Percentiles rank a stretch among this genome's conserved stretches.
Evolutionary conservation across 768 basidiomycete species (phyloP).

Genomic region (Trametes coccinea): DNA sequence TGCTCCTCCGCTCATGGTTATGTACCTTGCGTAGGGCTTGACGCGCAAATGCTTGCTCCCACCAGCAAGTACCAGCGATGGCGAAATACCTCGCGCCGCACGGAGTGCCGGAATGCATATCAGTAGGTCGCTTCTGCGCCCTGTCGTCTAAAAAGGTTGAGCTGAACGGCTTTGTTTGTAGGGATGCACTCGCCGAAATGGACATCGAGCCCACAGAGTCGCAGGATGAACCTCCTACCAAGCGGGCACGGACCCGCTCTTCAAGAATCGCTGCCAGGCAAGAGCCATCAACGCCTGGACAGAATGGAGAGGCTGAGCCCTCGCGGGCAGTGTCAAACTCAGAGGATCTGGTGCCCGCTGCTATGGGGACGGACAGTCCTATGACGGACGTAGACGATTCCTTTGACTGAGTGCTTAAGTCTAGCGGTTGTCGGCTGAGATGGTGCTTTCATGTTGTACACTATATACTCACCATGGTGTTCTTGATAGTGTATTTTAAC

Average conservation of each 20-base stretch:
- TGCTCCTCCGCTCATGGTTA: neutral
- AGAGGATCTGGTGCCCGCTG: neutral
- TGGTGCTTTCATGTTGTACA: no score
- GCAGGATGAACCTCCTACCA: neutral
- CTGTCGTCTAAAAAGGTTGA: neutral
- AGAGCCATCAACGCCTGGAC: neutral
- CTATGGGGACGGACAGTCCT: constrained; percentile 18
- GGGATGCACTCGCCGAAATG: constrained; percentile 20
- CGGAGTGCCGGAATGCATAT: constrained; percentile 63
- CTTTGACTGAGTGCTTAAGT: neutral
- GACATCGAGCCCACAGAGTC: neutral
- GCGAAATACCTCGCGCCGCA: constrained; percentile 51
- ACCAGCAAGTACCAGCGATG: constrained; percentile 58
- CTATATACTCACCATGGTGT: no score
- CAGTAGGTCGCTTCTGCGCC: constrained; percentile 43
- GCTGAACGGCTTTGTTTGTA: neutral
- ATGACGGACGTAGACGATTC: constrained; percentile 18
- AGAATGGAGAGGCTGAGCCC: neutral
- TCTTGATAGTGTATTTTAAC: no score
- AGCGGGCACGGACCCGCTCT: neutral
- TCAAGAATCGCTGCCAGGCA: neutral
- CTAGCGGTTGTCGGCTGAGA: neutral
- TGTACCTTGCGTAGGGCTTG: constrained; percentile 49
- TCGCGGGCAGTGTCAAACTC: neutral
- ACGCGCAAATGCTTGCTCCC: constrained; percentile 58